phyloP scores from a whole-genome alignment of 805 yeast genomes.

The Diddensiella transvaalensis region DNA sequence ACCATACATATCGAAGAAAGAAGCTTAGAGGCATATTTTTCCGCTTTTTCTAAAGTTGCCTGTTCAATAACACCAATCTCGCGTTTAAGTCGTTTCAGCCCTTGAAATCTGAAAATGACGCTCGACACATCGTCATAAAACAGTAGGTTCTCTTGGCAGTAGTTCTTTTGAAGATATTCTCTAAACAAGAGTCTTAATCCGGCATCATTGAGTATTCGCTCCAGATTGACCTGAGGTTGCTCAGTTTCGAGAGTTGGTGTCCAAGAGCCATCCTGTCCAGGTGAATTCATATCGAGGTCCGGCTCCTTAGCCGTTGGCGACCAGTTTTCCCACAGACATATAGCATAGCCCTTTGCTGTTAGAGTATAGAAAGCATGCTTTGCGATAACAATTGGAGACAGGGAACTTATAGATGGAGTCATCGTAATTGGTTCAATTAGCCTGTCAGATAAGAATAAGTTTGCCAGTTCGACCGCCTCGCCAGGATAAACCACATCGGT shows the following conservation, averaged over 20 bases:
- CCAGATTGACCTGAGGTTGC: constrained; percentile 23
- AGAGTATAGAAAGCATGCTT: constrained; percentile 18
- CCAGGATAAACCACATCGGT: constrained; percentile 56
- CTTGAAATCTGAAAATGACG: constrained; percentile 30
- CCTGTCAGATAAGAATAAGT: constrained; percentile 11
- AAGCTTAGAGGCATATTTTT: constrained; percentile 48
- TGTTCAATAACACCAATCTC: constrained; percentile 1
- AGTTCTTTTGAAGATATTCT: constrained; percentile 57
- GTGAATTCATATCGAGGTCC: background rate
- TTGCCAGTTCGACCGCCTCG: constrained; percentile 17
- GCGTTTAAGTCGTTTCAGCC: background rate
- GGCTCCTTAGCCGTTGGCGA: background rate
- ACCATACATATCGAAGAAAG: constrained; percentile 60
- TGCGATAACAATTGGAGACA: constrained; percentile 1
- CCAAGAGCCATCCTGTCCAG: background rate
- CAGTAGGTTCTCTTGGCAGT: constrained; percentile 74
- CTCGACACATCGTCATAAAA: constrained; percentile 59
- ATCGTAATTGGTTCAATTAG: constrained; percentile 15
- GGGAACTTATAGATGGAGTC: constrained; percentile 5
- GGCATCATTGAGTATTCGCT: constrained; percentile 61
- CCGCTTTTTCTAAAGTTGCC: constrained; percentile 12
- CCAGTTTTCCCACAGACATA: constrained; percentile 14
- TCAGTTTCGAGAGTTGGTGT: background rate
- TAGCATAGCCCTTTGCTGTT: constrained; percentile 9
- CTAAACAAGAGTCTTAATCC: constrained; percentile 68